Evolutionary conservation across 2,329 filamentous ascomycete genomes (phyloP).

Genomic region (Penicillium sp.): DNA sequence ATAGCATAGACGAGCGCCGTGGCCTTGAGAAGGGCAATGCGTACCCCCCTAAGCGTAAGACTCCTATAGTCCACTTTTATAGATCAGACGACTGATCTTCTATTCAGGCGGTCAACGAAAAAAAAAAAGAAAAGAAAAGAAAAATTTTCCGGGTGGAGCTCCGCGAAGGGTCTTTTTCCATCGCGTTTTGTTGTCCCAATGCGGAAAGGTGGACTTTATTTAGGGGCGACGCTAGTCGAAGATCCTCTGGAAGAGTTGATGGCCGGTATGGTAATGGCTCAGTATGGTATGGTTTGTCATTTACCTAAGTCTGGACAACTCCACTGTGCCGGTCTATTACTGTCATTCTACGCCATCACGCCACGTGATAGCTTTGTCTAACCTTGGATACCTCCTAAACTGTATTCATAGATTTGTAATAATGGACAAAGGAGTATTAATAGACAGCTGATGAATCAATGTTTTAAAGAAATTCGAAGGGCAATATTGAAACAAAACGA

Average conservation of each 20-base stretch:
- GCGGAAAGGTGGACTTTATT: conserved; percentile 17
- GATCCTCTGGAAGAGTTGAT: conserved; percentile 12
- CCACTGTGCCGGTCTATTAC: neutral
- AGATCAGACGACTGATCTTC: conserved; percentile 6
- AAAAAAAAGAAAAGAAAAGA: conserved; percentile 6
- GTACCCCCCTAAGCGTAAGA: neutral
- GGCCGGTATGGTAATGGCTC: neutral
- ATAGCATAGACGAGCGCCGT: conserved; percentile 1
- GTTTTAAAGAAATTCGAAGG: neutral
- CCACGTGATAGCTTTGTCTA: conserved; percentile 5
- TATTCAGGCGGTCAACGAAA: neutral
- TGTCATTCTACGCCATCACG: conserved; percentile 6
- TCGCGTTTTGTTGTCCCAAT: conserved; percentile 23
- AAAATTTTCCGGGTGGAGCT: conserved; percentile 20
- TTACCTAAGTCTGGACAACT: conserved; percentile 2
- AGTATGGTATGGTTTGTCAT: conserved; percentile 9
- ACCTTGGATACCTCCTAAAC: neutral
- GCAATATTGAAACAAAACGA: neutral
- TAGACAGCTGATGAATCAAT: neutral
- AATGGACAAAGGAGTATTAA: neutral
- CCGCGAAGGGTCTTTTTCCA: conserved; percentile 17
- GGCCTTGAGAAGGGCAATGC: neutral
- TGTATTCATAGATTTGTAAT: neutral
- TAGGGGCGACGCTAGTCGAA: conserved; percentile 11
- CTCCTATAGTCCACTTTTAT: conserved; percentile 1